phyloP scores from a whole-genome alignment of 495 filamentous ascomycete species.

The Astrothelium macrocarpum region DNA sequence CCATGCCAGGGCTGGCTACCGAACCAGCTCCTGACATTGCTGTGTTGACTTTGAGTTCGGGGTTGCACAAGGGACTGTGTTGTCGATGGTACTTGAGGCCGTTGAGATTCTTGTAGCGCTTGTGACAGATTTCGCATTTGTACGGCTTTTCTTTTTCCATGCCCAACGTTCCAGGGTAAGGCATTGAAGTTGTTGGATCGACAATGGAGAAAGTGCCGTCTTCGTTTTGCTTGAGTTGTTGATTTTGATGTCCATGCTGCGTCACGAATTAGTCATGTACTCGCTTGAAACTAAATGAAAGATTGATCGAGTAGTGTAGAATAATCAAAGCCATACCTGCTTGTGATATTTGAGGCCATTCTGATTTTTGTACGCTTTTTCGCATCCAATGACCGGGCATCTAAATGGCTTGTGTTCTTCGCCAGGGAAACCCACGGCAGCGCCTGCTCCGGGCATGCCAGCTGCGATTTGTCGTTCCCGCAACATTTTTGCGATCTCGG shows the following conservation, averaged over 20 bases:
- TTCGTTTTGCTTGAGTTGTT: constrained; percentile 87
- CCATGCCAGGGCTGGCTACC: constrained; percentile 11
- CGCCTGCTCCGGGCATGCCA: constrained; percentile 31
- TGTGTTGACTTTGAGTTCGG: constrained; percentile 27
- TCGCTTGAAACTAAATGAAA: too few species aligned
- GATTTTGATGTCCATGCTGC: constrained; percentile 89
- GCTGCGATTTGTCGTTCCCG: constrained; percentile 66
- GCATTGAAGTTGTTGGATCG: constrained; percentile 85
- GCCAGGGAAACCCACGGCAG: constrained; percentile 22
- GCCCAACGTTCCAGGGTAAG: constrained; percentile 89
- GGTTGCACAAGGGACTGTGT: constrained; percentile 34
- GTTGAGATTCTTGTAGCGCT: constrained; percentile 98
- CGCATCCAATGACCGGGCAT: constrained; percentile 95
- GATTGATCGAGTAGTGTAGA: constrained; percentile 23
- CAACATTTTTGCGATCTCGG: constrained; percentile 58
- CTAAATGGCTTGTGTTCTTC: constrained; percentile 88
- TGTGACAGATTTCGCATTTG: constrained; percentile 90
- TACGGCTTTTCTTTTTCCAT: constrained; percentile 99
- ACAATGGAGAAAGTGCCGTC: constrained; percentile 98
- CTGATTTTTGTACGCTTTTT: constrained; percentile 99
- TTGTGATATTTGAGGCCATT: constrained; percentile 91
- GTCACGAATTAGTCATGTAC: not conserved
- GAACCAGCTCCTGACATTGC: constrained; percentile 14
- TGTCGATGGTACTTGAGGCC: constrained; percentile 37
- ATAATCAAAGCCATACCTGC: constrained; percentile 43